A percentile compares a stretch with the other conserved stretches of the same genome.
These are phyloP conservation scores for Neckera pumila DNA, from an alignment of 225 moss, liverwort and hornwort genomes.

Conservation along the genomic window DNA sequence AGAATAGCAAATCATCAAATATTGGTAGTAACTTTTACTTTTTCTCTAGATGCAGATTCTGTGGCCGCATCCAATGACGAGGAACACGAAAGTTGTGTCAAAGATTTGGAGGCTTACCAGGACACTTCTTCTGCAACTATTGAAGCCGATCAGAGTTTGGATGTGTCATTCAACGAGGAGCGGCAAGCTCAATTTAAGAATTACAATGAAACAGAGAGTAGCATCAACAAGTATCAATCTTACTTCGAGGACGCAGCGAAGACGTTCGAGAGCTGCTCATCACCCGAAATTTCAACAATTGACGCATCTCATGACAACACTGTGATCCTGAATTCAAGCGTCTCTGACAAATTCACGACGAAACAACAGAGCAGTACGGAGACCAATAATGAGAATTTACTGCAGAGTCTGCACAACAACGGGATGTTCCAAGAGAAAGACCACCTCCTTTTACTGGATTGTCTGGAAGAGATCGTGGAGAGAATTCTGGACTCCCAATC, in stretches of 20 bases:
- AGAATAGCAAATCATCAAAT: background rate
- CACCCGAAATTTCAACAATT: background rate
- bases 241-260: background rate
- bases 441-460: constrained; percentile 11
- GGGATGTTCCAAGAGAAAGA: constrained; percentile 4
- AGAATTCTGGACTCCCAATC: constrained; percentile 2
- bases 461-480: constrained; percentile 33
- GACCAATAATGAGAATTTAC: background rate
- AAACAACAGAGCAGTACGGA: background rate
- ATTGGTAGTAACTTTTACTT: background rate
- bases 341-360: background rate
- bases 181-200: background rate
- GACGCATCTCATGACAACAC: background rate
- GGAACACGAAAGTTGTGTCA: background rate
- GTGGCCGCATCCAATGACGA: background rate
- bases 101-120: background rate
- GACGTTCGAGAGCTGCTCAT: background rate
- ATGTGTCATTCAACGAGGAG: background rate
- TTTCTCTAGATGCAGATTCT: background rate
- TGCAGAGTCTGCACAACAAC: background rate
- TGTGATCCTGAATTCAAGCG: background rate
- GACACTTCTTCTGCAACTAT: background rate
- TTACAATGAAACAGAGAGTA: background rate
- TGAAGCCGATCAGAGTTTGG: background rate
- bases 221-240: background rate